phyloP scores from a whole-genome alignment of 1,284 basidiomycete species.

The Ustilago esculenta region DNA sequence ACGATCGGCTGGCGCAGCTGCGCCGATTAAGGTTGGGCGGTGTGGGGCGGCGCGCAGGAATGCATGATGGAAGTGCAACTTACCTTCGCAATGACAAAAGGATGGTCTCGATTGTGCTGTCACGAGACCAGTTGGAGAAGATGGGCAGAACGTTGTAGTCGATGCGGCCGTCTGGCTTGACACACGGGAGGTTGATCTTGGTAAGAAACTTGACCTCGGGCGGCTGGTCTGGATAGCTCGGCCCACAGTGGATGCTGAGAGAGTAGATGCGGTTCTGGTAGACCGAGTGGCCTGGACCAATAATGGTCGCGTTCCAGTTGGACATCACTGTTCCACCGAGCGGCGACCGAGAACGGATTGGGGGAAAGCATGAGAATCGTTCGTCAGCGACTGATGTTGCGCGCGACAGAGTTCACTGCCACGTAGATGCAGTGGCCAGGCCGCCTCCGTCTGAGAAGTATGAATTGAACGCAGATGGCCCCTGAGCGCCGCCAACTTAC shows the following conservation, averaged over 20 bases:
- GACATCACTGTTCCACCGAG: constrained; percentile 74
- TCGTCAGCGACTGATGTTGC: constrained; percentile 4
- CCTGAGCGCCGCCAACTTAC: constrained; percentile 47
- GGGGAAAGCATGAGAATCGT: not conserved
- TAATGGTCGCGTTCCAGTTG: constrained; percentile 98
- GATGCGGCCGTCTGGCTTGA: constrained; percentile 76
- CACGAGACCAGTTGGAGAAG: constrained; percentile 60
- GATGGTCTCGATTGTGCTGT: constrained; percentile 65
- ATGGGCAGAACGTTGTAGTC: constrained; percentile 55
- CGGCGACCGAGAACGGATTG: not conserved
- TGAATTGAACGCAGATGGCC: not conserved
- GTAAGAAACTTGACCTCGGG: constrained; percentile 86
- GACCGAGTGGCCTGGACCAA: constrained; percentile 91
- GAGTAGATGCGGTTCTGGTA: constrained; percentile 99
- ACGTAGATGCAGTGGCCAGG: no score
- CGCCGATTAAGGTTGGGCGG: constrained; percentile 9
- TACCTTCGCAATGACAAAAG: constrained; percentile 63
- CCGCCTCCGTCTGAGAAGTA: no score
- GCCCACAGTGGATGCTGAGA: constrained; percentile 87
- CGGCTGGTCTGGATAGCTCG: constrained; percentile 81
- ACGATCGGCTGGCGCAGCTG: not conserved
- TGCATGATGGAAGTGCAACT: constrained; percentile 15
- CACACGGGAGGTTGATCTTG: constrained; percentile 94
- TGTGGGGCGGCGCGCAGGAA: constrained; percentile 13
- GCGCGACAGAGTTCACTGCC: no score